These are phyloP conservation scores for Arachis hypogaea DNA, from an alignment of 306 rosid species.

Conservation along the genomic window DNA sequence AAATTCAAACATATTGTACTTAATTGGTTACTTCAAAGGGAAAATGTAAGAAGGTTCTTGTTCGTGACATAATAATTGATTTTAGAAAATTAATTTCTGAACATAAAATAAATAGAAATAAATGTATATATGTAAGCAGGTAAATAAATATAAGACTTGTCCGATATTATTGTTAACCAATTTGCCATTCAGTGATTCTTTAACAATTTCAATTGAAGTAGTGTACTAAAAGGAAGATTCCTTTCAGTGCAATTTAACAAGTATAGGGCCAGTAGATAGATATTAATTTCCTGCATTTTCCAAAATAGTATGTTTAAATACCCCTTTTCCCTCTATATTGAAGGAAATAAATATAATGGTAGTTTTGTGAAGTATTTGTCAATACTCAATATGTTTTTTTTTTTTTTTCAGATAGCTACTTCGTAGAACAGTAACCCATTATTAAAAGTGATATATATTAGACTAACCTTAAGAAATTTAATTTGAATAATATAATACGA, in stretches of 20 bases:
- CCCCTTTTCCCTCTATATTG: background rate
- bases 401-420: no score
- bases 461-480: no score
- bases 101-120: background rate
- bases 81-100: background rate
- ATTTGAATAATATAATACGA: background rate
- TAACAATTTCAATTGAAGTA: background rate
- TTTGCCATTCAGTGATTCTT: background rate
- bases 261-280: background rate
- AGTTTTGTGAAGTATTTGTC: background rate
- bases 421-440: no score
- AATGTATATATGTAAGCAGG: background rate
- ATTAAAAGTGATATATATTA: no score
- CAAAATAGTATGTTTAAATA: background rate
- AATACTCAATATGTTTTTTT: background rate
- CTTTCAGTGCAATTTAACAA: background rate
- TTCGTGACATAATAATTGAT: background rate
- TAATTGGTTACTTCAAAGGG: background rate
- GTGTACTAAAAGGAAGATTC: background rate
- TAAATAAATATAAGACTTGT: background rate
- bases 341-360: slow-evolving; percentile 3
- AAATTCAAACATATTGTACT: background rate
- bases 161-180: background rate
- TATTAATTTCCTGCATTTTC: slow-evolving; percentile 11
- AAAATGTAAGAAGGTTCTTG: no score